Base-by-base conservation (phyloP, 768 basidiomycete genomes). In the Podaxis sp. region DNA sequence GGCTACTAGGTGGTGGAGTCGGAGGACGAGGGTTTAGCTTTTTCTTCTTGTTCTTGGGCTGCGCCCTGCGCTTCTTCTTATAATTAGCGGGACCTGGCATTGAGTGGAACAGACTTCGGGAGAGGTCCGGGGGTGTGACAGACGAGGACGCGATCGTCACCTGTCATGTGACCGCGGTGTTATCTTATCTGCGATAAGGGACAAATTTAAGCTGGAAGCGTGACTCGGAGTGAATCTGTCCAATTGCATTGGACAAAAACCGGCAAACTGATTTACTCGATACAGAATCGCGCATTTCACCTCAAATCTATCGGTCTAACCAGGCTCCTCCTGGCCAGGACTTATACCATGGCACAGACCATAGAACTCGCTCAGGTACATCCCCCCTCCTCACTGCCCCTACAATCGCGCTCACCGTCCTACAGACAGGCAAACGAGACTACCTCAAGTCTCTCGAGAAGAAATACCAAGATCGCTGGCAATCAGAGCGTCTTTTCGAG, bases 341-440 rank as follows among this genome's bases (percentile, higher is more conserved):
- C 15, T 17, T 56, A 26, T 38, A 24, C 49, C 63, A 87, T 86
- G 84, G 80, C 86, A 58, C 84, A 84, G 72, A 87, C 87, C 55
- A 82, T 88, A 68, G 87, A 88, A 72, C 77, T 88, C 30, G 82
- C 84, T 12, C 86, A 87, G 79, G 87, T 84, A 61, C 53, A 73
- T 69, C 33, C 37, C 15, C 2, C 24, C 73, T 68, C 30, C 36
- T 24, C 2, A 26, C 54, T 57, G 7, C 22, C 58, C 46, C 22
- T 37, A 30, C 36, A 24, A 53, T n/a, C 53, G 28, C 26, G 7
- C 13, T 57, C 24, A 49, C 36, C 41, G 44, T 46, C 52, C 51
- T 59, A n/a, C 75, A 98, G 94, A 99, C 96, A 15, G 92, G 84
- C 70, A 99, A 99, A 75, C 86, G 97, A 73, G 97, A 99, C 78